phyloP scores from a whole-genome alignment of 192 early-diverging fungal species.

The Podila horticola region DNA sequence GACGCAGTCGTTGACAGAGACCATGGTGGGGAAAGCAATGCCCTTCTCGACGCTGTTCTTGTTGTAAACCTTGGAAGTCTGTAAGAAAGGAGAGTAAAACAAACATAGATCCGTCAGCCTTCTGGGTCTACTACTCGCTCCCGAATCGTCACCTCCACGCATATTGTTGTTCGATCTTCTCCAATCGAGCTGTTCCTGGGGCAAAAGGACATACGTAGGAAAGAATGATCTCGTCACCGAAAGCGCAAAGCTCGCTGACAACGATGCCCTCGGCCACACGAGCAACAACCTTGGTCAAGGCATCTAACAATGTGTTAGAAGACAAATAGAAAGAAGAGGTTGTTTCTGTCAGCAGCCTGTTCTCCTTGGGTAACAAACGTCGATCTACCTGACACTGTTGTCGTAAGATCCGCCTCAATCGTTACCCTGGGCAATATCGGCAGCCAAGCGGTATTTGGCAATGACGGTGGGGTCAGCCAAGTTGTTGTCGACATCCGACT shows the following conservation, averaged over 20 bases:
- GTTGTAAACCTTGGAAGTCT: slow-evolving; percentile 71
- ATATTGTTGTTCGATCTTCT: background rate
- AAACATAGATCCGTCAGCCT: background rate
- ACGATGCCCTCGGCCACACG: slow-evolving; percentile 69
- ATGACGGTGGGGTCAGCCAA: slow-evolving; percentile 70
- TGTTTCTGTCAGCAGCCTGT: background rate
- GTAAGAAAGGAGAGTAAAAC: slow-evolving; percentile 7
- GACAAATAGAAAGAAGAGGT: background rate
- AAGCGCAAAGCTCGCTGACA: slow-evolving; percentile 72
- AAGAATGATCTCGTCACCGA: slow-evolving; percentile 71
- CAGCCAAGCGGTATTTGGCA: slow-evolving; percentile 80
- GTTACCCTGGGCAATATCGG: slow-evolving; percentile 81
- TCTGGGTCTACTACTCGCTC: background rate
- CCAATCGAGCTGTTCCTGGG: background rate
- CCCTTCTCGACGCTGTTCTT: slow-evolving; percentile 71
- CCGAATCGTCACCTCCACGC: too few relatives aligned
- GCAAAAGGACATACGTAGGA: slow-evolving; percentile 56
- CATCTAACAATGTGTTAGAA: slow-evolving; percentile 40
- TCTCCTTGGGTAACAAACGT: background rate
- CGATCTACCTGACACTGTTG: background rate
- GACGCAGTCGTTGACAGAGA: slow-evolving; percentile 83
- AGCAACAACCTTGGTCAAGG: slow-evolving; percentile 63
- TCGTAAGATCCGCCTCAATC: background rate
- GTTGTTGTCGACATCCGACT: slow-evolving; percentile 72
- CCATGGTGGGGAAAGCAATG: slow-evolving; percentile 86